Evolutionary conservation across 441 rosid genomes (phyloP).

Genomic region (Jatropha multifida): DNA sequence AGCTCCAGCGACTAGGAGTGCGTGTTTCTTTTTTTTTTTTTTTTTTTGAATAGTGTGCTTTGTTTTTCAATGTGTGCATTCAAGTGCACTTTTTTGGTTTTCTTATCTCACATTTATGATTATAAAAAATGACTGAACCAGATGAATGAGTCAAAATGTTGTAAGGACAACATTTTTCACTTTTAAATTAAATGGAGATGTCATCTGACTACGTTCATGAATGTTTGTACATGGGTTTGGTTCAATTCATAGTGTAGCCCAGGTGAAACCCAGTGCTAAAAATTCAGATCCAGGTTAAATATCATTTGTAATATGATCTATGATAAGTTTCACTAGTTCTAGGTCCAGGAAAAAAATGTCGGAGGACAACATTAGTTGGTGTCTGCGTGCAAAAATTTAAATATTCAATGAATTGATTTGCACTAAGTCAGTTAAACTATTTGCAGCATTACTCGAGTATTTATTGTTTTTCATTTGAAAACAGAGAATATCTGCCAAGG

Average conservation of each 20-base stretch:
- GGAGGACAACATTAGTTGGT: not conserved
- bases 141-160: not conserved
- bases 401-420: not conserved
- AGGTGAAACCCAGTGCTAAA: not conserved
- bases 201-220: not conserved
- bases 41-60: not conserved
- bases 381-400: not conserved
- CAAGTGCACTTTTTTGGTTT: too few relatives aligned
- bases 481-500: conserved; percentile 94
- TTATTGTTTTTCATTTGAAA: conserved; percentile 3
- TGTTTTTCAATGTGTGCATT: not conserved
- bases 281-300: not conserved
- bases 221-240: not conserved
- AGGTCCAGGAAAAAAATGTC: not conserved
- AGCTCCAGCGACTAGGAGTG: too few relatives aligned
- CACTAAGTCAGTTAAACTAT: not conserved
- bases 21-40: not conserved
- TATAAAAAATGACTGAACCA: not conserved
- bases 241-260: not conserved
- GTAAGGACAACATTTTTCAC: not conserved
- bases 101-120: not conserved
- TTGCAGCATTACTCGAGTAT: not conserved
- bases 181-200: not conserved
- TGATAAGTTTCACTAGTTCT: not conserved
- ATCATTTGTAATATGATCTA: not conserved